phyloP scores from a whole-genome alignment of 805 yeast genomes.

The Metschnikowia reukaufii region DNA sequence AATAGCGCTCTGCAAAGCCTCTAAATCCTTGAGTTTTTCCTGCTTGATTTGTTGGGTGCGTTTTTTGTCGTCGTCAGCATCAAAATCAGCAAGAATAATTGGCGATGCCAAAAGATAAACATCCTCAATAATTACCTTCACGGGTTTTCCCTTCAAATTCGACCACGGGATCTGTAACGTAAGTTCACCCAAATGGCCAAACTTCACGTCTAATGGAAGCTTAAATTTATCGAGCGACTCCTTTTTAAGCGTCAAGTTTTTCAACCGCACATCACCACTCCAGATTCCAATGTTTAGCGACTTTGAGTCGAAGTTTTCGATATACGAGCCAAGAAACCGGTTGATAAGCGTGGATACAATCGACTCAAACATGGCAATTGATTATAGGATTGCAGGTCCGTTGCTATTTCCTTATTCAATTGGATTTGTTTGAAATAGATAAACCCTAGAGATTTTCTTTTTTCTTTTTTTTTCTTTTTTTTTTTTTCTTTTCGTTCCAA shows the following conservation, averaged over 20 bases:
- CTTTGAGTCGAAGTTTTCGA: slow-evolving; percentile 93
- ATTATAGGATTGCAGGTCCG: not conserved
- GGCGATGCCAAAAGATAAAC: slow-evolving; percentile 84
- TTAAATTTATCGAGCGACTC: slow-evolving; percentile 87
- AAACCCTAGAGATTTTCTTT: not conserved
- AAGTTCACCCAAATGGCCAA: slow-evolving; percentile 87
- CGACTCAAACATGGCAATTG: slow-evolving; percentile 56
- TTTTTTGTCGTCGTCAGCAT: slow-evolving; percentile 57
- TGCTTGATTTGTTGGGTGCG: slow-evolving; percentile 62
- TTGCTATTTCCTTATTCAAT: not conserved
- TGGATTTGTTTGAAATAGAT: not conserved
- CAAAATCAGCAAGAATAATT: slow-evolving; percentile 53
- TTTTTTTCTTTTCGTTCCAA: not conserved
- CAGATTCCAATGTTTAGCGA: slow-evolving; percentile 95
- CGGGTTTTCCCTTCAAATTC: slow-evolving; percentile 88
- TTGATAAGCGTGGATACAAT: slow-evolving; percentile 63
- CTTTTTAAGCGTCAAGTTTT: slow-evolving; percentile 73
- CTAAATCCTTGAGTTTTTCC: slow-evolving; percentile 66
- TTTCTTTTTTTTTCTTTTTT: not conserved
- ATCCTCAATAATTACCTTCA: slow-evolving; percentile 81
- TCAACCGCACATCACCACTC: slow-evolving; percentile 93
- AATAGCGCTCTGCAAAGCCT: slow-evolving; percentile 55
- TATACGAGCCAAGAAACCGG: slow-evolving; percentile 67
- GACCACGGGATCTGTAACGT: slow-evolving; percentile 97
- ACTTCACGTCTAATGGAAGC: slow-evolving; percentile 81